Base-by-base conservation (phyloP, 768 basidiomycete genomes). In the Exsudoporus frostii region DNA sequence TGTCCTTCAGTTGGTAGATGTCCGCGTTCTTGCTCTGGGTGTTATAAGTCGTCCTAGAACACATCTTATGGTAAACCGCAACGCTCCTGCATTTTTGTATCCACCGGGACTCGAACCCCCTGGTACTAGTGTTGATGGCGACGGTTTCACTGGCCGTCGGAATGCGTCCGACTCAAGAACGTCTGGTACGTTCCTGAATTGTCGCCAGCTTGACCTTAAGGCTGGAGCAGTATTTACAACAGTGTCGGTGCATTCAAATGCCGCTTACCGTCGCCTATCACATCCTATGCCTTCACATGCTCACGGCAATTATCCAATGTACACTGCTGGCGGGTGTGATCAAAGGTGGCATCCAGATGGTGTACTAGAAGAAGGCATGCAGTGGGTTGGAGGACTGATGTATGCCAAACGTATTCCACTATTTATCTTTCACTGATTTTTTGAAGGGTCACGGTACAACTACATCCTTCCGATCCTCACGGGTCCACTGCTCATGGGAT, bases 301-400 rank as follows among this genome's bases (percentile, higher is more conserved):
- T 4, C 82, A 89, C 64, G 58, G 65, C 17, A 80, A 83, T 47
- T 92, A 90, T 69, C 90, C 90, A 13, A 83, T 85, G 60, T 82
- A 79, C 62, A 89, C 90, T 11, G 78, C 83, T 1, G 85, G 88
- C 2, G 88, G 84, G 11, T 75, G 74, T 27, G 88, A 90, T 67
- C 76, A 75, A 56, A 79, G 86, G 24, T 86, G 88, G 86, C 51
- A 78, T 22, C 70, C 72, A 11, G 78, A 76, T 20, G 77, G 74
- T 49, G 68, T 77, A 13, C 79, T 83, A 60, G 81, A 81, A 66
- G 78, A 79, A 36, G 84, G 82, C n/a, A 64, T 78, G 51, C 77
- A 83, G 43, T 90, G 89, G 89, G 81, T 88, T 10, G 89, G 89
- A 27, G 74, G 80, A 20, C 62, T 90, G 57, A 81, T 91, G 89